Percentiles rank a stretch among this genome's conserved stretches.
These are phyloP conservation scores for Periconia digitata DNA, from an alignment of 2,329 filamentous ascomycete genomes.

Conservation along the genomic window DNA sequence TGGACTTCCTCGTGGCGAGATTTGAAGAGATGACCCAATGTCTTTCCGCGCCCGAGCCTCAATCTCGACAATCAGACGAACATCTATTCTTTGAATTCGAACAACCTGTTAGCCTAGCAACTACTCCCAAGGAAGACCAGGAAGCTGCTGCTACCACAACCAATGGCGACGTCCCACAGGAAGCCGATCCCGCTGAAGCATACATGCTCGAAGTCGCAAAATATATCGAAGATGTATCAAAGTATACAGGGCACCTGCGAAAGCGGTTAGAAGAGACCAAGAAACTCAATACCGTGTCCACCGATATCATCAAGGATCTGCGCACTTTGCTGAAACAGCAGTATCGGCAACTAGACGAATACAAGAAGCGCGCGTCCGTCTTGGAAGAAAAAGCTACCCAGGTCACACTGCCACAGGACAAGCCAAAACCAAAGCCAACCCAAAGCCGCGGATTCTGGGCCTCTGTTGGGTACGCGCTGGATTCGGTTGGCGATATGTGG, in stretches of 20 bases:
- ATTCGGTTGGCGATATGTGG: constrained; percentile 15
- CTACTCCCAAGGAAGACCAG: constrained; percentile 5
- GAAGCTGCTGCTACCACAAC: constrained; percentile 1
- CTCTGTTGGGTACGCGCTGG: constrained; percentile 16
- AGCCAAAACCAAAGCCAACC: not conserved
- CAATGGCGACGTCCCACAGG: constrained; percentile 1
- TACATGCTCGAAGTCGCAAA: constrained; percentile 29
- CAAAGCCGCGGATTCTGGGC: constrained; percentile 12
- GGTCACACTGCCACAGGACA: not conserved
- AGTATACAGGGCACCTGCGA: constrained; percentile 26
- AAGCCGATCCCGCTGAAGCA: constrained; percentile 11
- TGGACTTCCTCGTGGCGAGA: constrained; percentile 36
- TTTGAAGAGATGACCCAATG: constrained; percentile 35
- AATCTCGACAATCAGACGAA: constrained; percentile 21
- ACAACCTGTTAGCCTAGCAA: constrained; percentile 4
- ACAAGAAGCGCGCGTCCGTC: not conserved
- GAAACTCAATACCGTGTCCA: constrained; percentile 33
- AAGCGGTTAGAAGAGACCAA: constrained; percentile 37
- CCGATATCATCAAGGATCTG: constrained; percentile 34
- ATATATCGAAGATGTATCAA: constrained; percentile 31
- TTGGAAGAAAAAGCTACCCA: not conserved
- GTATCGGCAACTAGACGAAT: not conserved
- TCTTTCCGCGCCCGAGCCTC: constrained; percentile 30
- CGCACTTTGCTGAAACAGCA: constrained; percentile 21
- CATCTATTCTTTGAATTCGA: constrained; percentile 20